Base-by-base conservation (phyloP, 2,329 filamentous ascomycete species). In the Neofusicoccum sp. region DNA sequence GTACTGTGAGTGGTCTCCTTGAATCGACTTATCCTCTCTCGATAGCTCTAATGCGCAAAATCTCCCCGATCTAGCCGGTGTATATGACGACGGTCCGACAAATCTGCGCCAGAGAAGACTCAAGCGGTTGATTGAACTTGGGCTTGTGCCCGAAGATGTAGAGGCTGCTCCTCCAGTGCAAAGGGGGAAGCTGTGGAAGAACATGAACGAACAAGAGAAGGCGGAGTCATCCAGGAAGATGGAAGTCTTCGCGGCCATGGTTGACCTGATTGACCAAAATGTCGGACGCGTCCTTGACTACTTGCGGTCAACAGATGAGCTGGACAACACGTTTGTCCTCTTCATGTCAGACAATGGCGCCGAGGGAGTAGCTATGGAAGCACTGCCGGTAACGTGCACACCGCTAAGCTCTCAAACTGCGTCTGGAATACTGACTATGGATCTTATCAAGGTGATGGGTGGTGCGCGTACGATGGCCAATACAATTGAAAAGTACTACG, bases 271-370 rank as follows among this genome's bases (percentile, higher is more conserved):
- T 6, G 60, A 61, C 45, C 33, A 12, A 53, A 40, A 61, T 33
- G 33, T 61, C 2, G 24, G 12, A 6, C 28, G 26, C 6, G 60
- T 61, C 6, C 24, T 61, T 36, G 26, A 47, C 5, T n/a, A 49
- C 20, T 53, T 61, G 20, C 43, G 30, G 6, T 16, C 60, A 1
- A 58, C 41, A 5, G 30, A 38, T 28, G 60, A 61, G 53, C 60
- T 61, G 40, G 60, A 61, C 60, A 30, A 58, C 45, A 61, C 60
- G 7, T 61, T 61, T 38, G 53, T 61, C 9, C 41, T 61, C 2
- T 61, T 61, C 44, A 48, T 58, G 43, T 61, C 60, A 3, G 60
- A 61, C 53, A 61, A 61, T 40, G 60, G 60, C 33, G 60, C 60
- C 51, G 60, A 61, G 26, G 60, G 60, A 30, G 51, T 51, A 36